phyloP scores from a whole-genome alignment of 495 filamentous ascomycete genomes.

The Penicillium pancosmium region DNA sequence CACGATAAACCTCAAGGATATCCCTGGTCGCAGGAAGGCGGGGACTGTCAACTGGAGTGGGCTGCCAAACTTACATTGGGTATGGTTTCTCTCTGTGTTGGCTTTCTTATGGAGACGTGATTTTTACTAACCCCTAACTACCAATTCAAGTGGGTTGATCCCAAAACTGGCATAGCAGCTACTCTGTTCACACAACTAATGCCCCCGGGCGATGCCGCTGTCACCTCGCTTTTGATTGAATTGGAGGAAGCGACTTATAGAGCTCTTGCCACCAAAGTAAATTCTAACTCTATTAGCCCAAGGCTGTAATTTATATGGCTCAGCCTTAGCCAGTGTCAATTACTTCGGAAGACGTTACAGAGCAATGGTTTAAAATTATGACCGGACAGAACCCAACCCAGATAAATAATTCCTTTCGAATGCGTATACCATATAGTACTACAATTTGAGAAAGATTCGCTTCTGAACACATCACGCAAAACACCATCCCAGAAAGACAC shows the following conservation, averaged over 20 bases:
- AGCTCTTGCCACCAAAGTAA: not conserved
- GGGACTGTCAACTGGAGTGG: slow-evolving; percentile 29
- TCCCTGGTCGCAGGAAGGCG: slow-evolving; percentile 21
- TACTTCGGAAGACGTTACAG: no score
- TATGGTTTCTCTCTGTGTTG: slow-evolving; percentile 1
- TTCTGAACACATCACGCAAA: not conserved
- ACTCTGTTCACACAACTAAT: slow-evolving; percentile 16
- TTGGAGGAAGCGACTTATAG: slow-evolving; percentile 5
- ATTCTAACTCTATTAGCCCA: not conserved
- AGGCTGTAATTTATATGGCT: not conserved
- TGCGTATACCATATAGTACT: not conserved
- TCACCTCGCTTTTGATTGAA: slow-evolving; percentile 13
- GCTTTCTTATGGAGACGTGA: not conserved
- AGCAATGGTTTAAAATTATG: not conserved
- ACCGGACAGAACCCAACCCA: not conserved
- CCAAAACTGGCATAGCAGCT: slow-evolving; percentile 9
- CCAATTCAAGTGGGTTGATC: slow-evolving; percentile 12
- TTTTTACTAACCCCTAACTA: not conserved
- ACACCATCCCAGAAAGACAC: not conserved
- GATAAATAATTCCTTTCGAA: not conserved
- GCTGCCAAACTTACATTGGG: slow-evolving; percentile 30
- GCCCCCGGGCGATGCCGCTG: slow-evolving; percentile 11
- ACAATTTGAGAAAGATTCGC: slow-evolving; percentile 3
- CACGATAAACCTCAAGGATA: slow-evolving; percentile 15
- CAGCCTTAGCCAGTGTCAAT: no score